Evolutionary conservation across 768 basidiomycete genomes (phyloP), one percentile per base, ranked within the genome.

Genomic region (Boletellus ananiceps): DNA sequence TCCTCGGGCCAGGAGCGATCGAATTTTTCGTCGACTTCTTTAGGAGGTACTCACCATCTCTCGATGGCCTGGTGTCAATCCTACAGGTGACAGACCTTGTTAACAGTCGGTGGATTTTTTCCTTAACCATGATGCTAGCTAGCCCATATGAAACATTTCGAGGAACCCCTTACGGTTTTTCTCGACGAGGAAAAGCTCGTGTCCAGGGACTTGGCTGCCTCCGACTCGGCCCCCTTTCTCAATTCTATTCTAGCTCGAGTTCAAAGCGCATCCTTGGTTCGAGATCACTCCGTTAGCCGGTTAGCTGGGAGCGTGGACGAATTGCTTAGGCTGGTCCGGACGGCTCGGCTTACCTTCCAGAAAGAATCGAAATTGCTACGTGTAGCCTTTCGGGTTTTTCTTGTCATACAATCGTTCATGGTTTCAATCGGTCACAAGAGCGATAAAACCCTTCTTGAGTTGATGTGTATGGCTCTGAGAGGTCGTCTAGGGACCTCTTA

Each of bases 81-180:
- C 61, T 91, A 5, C 86, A 88, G 70, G 85, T 84, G 50, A 48
- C 67, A 38, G 25, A 29, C n/a, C 14, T 45, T 16, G 3, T 40
- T 32, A 3, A 34, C 12, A n/a, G 9, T 15, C 31, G 1, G 11
- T 2, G 6, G 4, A 15, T 32, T 18, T 18, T 3, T 31, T 37
- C 42, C 47, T 53, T 29, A 45, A 15, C 8, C 38, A 13, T 42
- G 37, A 13, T 54, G 16, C 12, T 21, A 89, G 84, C 68, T 89
- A 2, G 71, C 73, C 0, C 72, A 88, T 59, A 64, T 89, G 63
- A 85, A 85, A 52, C 88, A 91, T 62, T 88, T 86, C 55, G 74
- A 74, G 23, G 79, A 86, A 21, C 81, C 83, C 0, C 63, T 87
- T 13, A 72, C 77, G 3, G 42, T 74, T 8, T 38, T 66, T 47